Percentiles rank a stretch among this genome's conserved stretches.
phyloP scores from a whole-genome alignment of 345 rosid species.

The Dimocarpus longan region DNA sequence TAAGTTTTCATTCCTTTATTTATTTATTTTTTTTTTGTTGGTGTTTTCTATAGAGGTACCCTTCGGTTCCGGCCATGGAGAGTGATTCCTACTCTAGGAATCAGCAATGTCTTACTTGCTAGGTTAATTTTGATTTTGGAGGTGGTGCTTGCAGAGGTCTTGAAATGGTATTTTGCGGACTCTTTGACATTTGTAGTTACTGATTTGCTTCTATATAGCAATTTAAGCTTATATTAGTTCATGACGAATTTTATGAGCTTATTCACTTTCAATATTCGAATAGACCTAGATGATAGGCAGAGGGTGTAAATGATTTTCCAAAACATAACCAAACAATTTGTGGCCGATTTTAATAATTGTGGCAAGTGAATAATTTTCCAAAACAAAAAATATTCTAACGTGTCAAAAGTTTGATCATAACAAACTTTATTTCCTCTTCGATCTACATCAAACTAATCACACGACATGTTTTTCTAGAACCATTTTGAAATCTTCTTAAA shows the following conservation, averaged over 20 bases:
- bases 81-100: conserved; percentile 23
- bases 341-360: no score
- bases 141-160: conserved; percentile 23
- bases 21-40: not conserved
- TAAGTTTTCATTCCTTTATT: not conserved
- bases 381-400: no score
- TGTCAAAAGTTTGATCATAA: no score
- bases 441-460: no score
- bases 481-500: no score
- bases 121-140: conserved; percentile 34
- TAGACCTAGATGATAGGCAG: not conserved
- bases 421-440: no score
- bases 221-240: not conserved
- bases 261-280: not conserved
- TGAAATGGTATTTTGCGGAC: conserved; percentile 28
- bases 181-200: not conserved
- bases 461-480: no score
- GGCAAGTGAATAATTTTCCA: no score
- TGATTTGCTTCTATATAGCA: not conserved
- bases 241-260: not conserved
- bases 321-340: no score
- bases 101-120: conserved; percentile 42
- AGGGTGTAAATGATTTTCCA: no score
- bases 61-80: conserved; percentile 34
- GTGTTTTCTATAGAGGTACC: conserved; percentile 21